A percentile compares a stretch with the other conserved stretches of the same genome.
These are phyloP conservation scores for Coemansia sp. DNA, from an alignment of 192 early-diverging fungal genomes.

Conservation along the genomic window DNA sequence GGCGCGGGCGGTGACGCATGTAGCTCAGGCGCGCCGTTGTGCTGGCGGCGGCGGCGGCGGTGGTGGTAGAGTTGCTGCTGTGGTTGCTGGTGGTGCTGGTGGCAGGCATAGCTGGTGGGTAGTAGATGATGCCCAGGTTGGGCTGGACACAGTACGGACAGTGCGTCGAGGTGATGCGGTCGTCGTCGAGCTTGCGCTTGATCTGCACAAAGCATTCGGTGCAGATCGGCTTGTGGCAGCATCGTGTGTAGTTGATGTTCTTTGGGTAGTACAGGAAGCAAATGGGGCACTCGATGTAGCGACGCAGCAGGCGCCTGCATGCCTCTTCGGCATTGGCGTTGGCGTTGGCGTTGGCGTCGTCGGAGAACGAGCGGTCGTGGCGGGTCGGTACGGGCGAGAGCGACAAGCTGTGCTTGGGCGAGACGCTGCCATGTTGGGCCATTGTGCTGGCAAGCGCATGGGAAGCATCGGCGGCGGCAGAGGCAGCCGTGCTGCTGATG, in stretches of 20 bases:
- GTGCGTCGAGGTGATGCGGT: conserved; percentile 57
- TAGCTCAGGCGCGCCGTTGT: neutral
- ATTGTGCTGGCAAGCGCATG: neutral
- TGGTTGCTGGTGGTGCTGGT: neutral
- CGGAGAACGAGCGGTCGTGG: conserved; percentile 33
- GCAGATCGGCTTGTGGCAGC: conserved; percentile 94
- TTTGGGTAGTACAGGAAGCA: conserved; percentile 92
- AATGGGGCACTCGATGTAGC: conserved; percentile 87
- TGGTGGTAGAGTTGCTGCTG: neutral
- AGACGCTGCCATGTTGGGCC: neutral
- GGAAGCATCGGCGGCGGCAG: neutral
- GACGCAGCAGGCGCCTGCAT: conserved; percentile 25
- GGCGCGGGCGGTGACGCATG: conserved; percentile 13
- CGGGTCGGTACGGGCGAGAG: conserved; percentile 10
- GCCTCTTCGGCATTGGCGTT: conserved; percentile 1
- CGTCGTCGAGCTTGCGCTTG: conserved; percentile 70
- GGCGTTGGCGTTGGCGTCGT: neutral
- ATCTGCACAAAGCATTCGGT: conserved; percentile 98
- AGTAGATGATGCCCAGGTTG: conserved; percentile 81
- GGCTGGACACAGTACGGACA: conserved; percentile 89
- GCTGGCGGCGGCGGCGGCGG: neutral
- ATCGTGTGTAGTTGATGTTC: conserved; percentile 89
- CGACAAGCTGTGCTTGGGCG: conserved; percentile 6
- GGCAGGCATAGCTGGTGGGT: conserved; percentile 27
- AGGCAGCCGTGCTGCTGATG: neutral